phyloP scores from a whole-genome alignment of 1,284 basidiomycete genomes.

The Paramarasmius palmivorus region DNA sequence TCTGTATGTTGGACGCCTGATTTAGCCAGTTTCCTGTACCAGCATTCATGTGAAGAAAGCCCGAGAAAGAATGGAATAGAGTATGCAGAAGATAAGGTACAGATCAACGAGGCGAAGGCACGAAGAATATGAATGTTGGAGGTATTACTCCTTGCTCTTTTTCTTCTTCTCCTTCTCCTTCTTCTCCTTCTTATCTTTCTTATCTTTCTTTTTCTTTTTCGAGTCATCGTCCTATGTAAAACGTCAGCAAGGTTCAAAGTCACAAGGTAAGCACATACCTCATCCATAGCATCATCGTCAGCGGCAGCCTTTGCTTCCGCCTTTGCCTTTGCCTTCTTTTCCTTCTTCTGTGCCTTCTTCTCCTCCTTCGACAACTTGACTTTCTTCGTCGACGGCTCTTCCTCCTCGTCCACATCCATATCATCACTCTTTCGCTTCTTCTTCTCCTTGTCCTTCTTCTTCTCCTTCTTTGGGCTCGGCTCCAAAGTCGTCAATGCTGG shows the following conservation, averaged over 20 bases:
- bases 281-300: conserved; percentile 27
- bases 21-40: too few relatives aligned
- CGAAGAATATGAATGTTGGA: too few relatives aligned
- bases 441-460: conserved; percentile 55
- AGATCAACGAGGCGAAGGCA: neutral
- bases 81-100: neutral
- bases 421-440: conserved; percentile 63
- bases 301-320: conserved; percentile 37
- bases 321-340: conserved; percentile 64
- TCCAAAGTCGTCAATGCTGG: conserved; percentile 57
- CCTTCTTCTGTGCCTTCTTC: conserved; percentile 80
- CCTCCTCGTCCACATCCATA: conserved; percentile 63
- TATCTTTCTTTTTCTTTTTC: conserved; percentile 34
- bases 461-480: conserved; percentile 51
- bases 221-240: conserved; percentile 25
- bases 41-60: neutral
- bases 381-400: conserved; percentile 65
- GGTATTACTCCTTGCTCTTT: conserved; percentile 43
- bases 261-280: conserved; percentile 6
- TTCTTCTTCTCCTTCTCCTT: conserved; percentile 47
- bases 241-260: conserved; percentile 13
- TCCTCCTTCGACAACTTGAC: conserved; percentile 79
- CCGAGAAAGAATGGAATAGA: neutral
- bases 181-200: conserved; percentile 36
- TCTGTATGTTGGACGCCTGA: too few relatives aligned